Percentiles rank a stretch among this genome's conserved stretches.
phyloP scores from a whole-genome alignment of 805 yeast genomes.

The Helenozyma rhizophorensis region DNA sequence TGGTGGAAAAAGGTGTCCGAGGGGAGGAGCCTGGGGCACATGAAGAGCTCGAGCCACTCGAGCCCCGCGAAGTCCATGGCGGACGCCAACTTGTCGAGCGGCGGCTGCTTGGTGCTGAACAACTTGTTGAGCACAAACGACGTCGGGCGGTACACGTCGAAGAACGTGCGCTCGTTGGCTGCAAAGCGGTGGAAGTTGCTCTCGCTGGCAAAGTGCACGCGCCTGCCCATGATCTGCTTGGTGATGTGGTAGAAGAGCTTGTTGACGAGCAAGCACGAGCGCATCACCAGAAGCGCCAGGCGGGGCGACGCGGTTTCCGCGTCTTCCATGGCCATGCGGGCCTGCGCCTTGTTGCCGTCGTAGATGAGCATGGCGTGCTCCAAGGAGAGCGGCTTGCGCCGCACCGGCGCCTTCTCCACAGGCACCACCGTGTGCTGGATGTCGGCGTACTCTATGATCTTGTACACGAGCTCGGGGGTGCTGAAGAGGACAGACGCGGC shows the following conservation, averaged over 20 bases:
- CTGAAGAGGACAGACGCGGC: slow-evolving; percentile 42
- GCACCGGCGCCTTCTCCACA: slow-evolving; percentile 51
- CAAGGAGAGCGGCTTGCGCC: slow-evolving; percentile 66
- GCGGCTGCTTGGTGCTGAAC: slow-evolving; percentile 47
- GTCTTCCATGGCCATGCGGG: slow-evolving; percentile 40
- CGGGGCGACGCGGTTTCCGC: no score
- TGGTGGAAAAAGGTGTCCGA: slow-evolving; percentile 25
- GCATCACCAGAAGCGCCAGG: slow-evolving; percentile 34
- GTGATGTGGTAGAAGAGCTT: slow-evolving; percentile 60
- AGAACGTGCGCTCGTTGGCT: slow-evolving; percentile 2
- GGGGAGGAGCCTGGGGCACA: slow-evolving; percentile 73
- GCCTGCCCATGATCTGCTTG: slow-evolving; percentile 48
- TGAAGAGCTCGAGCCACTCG: slow-evolving; percentile 72
- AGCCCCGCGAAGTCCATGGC: slow-evolving; percentile 44
- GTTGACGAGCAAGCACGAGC: slow-evolving; percentile 66
- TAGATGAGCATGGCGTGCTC: slow-evolving; percentile 67
- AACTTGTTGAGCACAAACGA: slow-evolving; percentile 66
- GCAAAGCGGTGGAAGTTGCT: slow-evolving; percentile 39
- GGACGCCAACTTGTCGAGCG: slow-evolving; percentile 46
- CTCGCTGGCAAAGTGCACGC: slow-evolving; percentile 51
- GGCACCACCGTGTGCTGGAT: slow-evolving; percentile 50
- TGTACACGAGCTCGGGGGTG: slow-evolving; percentile 70
- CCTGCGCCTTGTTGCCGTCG: slow-evolving; percentile 44
- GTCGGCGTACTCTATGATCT: slow-evolving; percentile 61
- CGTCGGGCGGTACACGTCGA: slow-evolving; percentile 20